Evolutionary conservation across 495 filamentous ascomycete species (phyloP).

Genomic region (Chlorociboria aeruginascens): DNA sequence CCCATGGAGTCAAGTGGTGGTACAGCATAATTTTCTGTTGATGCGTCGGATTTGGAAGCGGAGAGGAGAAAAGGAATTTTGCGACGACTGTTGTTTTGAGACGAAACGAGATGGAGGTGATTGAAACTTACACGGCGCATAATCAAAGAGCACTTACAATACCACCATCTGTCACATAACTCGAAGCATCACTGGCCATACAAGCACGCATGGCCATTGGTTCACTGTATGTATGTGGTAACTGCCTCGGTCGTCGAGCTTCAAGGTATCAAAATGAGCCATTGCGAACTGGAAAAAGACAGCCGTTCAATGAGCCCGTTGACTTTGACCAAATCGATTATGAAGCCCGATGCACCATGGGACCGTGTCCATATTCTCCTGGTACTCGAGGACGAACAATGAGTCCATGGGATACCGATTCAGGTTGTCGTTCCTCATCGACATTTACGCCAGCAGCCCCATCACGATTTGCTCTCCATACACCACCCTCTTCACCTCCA

Average conservation of each 20-base stretch:
- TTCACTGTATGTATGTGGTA: too few relatives aligned
- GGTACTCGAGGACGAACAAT: conserved; percentile 7
- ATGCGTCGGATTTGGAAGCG: neutral
- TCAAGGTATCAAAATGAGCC: too few relatives aligned
- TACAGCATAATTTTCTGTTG: neutral
- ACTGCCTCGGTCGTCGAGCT: too few relatives aligned
- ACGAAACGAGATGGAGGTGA: neutral
- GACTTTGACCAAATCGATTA: too few relatives aligned
- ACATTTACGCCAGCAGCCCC: conserved; percentile 39
- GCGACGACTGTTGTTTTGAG: neutral
- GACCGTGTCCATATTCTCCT: conserved; percentile 14
- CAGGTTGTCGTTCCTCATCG: conserved; percentile 1
- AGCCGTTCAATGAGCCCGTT: too few relatives aligned
- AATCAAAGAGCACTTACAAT: conserved; percentile 6
- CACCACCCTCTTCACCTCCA: conserved; percentile 51
- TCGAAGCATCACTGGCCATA: conserved; percentile 20
- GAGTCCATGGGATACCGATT: conserved; percentile 7
- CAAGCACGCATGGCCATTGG: conserved; percentile 10
- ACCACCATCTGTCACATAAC: conserved; percentile 12
- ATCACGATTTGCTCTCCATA: conserved; percentile 91
- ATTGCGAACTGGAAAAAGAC: too few relatives aligned
- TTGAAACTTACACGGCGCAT: neutral
- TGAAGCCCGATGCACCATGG: conserved; percentile 5
- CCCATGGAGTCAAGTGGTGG: too few relatives aligned
- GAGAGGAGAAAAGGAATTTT: neutral